Percentiles rank a stretch among this genome's conserved stretches.
phyloP scores from a whole-genome alignment of 2,329 filamentous ascomycete genomes.

The Aureobasidium pullulans region DNA sequence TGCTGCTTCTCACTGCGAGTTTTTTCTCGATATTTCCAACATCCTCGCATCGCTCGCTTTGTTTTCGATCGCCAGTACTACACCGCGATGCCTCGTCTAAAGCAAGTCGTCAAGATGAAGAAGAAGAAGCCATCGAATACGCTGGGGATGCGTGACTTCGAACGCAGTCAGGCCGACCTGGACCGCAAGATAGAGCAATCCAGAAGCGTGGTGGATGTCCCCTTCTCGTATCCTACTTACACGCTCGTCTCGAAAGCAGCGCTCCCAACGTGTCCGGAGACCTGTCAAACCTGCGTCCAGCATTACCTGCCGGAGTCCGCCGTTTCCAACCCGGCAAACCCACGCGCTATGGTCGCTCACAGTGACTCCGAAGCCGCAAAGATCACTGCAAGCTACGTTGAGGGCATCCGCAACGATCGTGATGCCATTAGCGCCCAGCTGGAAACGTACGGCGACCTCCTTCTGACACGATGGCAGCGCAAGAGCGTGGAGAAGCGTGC shows the following conservation, averaged over 20 bases:
- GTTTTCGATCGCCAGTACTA: not conserved
- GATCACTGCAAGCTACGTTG: not conserved
- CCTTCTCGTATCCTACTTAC: not conserved
- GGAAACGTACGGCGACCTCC: conserved; percentile 10
- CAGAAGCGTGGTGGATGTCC: not conserved
- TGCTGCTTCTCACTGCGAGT: not conserved
- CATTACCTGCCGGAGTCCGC: not conserved
- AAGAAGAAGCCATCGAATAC: not conserved
- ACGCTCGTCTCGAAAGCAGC: not conserved
- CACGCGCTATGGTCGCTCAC: not conserved
- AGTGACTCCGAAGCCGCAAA: not conserved
- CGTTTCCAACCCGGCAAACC: not conserved
- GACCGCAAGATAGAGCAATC: not conserved
- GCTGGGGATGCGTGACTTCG: not conserved
- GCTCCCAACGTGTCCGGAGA: not conserved
- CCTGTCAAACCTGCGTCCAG: not conserved
- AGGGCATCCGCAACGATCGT: not conserved
- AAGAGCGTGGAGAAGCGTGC: conserved; percentile 13
- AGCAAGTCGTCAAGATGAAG: not conserved
- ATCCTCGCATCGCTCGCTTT: not conserved
- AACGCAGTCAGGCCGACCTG: not conserved
- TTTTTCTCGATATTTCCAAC: not conserved
- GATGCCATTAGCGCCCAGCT: not conserved
- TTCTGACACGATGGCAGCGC: conserved; percentile 14
- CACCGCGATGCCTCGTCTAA: not conserved